Conservation (phyloP, 2,329 filamentous ascomycete species). For the Thermomyces lanuginosus region DNA sequence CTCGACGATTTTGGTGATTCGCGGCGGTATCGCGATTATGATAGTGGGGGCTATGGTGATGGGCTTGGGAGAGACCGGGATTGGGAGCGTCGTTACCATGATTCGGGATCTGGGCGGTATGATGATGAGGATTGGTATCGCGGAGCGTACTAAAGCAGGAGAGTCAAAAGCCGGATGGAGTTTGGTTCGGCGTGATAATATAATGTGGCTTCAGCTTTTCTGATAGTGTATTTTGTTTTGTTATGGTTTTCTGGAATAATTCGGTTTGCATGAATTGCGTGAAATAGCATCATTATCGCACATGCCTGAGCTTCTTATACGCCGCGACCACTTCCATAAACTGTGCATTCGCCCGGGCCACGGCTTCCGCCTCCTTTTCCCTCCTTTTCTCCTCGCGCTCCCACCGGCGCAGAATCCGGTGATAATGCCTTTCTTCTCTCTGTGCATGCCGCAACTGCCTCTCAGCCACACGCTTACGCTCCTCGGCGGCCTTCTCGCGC, state of each 20-base stretch:
- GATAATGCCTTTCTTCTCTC: conserved; percentile 17
- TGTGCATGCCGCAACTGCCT: conserved; percentile 12
- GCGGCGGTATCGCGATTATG: conserved; percentile 15
- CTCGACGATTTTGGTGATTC: conserved; percentile 8
- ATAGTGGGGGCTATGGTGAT: conserved; percentile 12
- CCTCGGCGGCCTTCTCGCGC: conserved; percentile 22
- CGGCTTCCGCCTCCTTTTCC: conserved; percentile 16
- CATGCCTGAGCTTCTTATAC: neutral
- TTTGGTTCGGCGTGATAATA: no score
- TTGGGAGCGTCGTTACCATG: conserved; percentile 15
- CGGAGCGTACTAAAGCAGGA: no score
- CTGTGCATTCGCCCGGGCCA: conserved; percentile 15
- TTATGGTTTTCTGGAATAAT: conserved; percentile 1
- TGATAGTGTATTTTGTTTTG: neutral
- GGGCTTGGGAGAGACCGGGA: conserved; percentile 15
- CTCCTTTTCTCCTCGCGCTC: conserved; percentile 28
- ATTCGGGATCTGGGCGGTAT: conserved; percentile 12
- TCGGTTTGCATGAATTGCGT: conserved; percentile 2
- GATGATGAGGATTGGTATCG: conserved; percentile 27
- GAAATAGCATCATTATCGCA: neutral
- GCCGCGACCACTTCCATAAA: conserved; percentile 5
- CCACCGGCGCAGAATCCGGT: conserved; percentile 13
- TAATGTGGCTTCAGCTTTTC: no score
- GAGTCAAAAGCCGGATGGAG: no score
- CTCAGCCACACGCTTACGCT: conserved; percentile 18